These are phyloP conservation scores for Puccinia novopanici DNA, from an alignment of 1,284 basidiomycete species.

Conservation along the genomic window DNA sequence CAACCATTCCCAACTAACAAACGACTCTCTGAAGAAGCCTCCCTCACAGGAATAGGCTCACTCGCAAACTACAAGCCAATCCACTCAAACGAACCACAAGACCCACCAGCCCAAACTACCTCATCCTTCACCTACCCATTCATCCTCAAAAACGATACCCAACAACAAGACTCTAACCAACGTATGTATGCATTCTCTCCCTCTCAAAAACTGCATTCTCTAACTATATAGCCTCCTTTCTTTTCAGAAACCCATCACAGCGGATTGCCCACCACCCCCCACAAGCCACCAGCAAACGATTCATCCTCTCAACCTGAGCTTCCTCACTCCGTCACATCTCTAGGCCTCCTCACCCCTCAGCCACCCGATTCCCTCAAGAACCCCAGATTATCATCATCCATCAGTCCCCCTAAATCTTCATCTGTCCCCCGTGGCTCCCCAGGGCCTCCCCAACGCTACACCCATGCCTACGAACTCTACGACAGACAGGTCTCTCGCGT, in stretches of 20 bases:
- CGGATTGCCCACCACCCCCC: not conserved
- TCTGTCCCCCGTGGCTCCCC: not conserved
- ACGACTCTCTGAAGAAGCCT: constrained; percentile 3
- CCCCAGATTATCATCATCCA: constrained; percentile 15
- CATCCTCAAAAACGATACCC: not conserved
- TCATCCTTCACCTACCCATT: not conserved
- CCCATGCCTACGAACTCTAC: constrained; percentile 44
- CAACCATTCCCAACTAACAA: not conserved
- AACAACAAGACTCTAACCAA: not conserved
- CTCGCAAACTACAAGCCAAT: constrained; percentile 33
- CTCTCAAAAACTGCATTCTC: not conserved
- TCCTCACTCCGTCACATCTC: not conserved
- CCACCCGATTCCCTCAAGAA: not conserved
- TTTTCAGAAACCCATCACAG: not conserved
- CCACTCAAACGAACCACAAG: not conserved
- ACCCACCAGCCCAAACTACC: not conserved
- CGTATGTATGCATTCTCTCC: not conserved
- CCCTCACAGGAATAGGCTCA: constrained; percentile 23
- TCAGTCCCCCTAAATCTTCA: not conserved
- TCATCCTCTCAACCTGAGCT: not conserved
- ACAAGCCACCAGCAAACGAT: not conserved
- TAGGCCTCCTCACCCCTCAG: not conserved
- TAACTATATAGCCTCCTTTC: too few species aligned
- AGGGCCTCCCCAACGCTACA: constrained; percentile 1
- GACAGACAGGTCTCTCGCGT: constrained; percentile 37